Conservation (phyloP, 805 yeast genomes). For the Hanseniaspora occidentalis region DNA sequence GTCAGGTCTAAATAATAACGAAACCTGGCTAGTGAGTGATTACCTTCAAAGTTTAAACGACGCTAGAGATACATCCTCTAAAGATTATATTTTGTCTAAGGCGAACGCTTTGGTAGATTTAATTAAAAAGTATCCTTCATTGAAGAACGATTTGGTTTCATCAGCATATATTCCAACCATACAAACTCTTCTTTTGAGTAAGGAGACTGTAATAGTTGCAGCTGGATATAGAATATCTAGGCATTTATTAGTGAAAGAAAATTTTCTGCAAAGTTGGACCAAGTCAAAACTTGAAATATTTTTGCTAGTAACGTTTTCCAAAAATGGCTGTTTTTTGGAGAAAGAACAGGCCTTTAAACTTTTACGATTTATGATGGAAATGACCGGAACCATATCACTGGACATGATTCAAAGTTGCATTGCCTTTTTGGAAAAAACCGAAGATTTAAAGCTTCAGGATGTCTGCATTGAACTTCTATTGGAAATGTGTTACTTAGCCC, state of each 20-base stretch:
- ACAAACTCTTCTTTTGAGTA: conserved; percentile 46
- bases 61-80: conserved; percentile 9
- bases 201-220: conserved; percentile 50
- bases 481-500: conserved; percentile 37
- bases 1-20: conserved; percentile 8
- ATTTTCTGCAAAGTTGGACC: conserved; percentile 41
- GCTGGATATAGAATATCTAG: conserved; percentile 69
- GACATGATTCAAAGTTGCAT: conserved; percentile 58
- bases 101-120: conserved; percentile 56
- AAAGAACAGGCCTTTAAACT: conserved; percentile 68
- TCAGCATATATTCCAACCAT: conserved; percentile 45
- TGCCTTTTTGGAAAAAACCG: conserved; percentile 45
- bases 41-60: conserved; percentile 24
- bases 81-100: conserved; percentile 29
- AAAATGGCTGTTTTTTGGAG: conserved; percentile 45
- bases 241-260: conserved; percentile 41
- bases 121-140: conserved; percentile 41
- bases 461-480: conserved; percentile 44
- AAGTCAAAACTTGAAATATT: conserved; percentile 48
- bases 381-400: conserved; percentile 47
- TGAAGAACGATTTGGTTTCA: conserved; percentile 52
- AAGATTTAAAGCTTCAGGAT: conserved; percentile 25
- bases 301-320: conserved; percentile 51
- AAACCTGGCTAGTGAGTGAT: conserved; percentile 26
- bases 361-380: conserved; percentile 46